phyloP scores from a whole-genome alignment of 2,329 filamentous ascomycete genomes.

The Sordariomycetes sp. region DNA sequence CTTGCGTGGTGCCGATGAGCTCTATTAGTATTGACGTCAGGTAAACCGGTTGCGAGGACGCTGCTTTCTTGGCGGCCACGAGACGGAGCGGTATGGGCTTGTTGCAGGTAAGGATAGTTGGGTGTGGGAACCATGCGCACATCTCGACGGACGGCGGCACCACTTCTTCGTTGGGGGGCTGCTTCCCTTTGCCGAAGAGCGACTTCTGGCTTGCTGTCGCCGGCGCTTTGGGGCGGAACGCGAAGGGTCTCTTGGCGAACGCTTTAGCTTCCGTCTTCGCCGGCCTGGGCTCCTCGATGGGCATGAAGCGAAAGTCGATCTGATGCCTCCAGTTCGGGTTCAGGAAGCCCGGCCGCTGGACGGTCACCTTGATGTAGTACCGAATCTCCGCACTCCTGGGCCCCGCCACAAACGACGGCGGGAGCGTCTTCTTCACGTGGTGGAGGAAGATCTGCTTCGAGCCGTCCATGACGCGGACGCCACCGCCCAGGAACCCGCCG shows the following conservation, averaged over 20 bases:
- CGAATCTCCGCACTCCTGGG: constrained; percentile 80
- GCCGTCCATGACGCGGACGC: constrained; percentile 52
- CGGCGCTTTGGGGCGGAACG: constrained; percentile 35
- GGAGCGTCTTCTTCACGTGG: constrained; percentile 79
- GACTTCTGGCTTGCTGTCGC: constrained; percentile 27
- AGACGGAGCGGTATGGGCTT: constrained; percentile 72
- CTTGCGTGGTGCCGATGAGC: constrained; percentile 67
- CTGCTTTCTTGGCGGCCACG: constrained; percentile 64
- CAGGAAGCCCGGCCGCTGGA: constrained; percentile 78
- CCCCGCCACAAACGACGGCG: constrained; percentile 80
- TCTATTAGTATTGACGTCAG: constrained; percentile 73
- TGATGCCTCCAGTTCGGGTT: constrained; percentile 75
- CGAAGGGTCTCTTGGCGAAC: constrained; percentile 66
- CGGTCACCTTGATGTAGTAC: constrained; percentile 93
- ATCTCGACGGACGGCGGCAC: constrained; percentile 62
- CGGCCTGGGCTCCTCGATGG: constrained; percentile 78
- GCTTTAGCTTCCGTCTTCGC: constrained; percentile 60
- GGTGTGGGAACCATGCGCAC: constrained; percentile 71
- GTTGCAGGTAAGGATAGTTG: constrained; percentile 82
- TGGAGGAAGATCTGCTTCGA: constrained; percentile 48
- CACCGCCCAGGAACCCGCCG: constrained; percentile 32
- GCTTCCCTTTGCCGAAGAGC: constrained; percentile 39
- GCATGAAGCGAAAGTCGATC: constrained; percentile 72
- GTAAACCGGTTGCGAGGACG: constrained; percentile 59
- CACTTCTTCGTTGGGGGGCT: constrained; percentile 6